Evolutionary conservation across 1,139 yeast species (phyloP).

Genomic region (Spencermartinsiella ligniputridi): DNA sequence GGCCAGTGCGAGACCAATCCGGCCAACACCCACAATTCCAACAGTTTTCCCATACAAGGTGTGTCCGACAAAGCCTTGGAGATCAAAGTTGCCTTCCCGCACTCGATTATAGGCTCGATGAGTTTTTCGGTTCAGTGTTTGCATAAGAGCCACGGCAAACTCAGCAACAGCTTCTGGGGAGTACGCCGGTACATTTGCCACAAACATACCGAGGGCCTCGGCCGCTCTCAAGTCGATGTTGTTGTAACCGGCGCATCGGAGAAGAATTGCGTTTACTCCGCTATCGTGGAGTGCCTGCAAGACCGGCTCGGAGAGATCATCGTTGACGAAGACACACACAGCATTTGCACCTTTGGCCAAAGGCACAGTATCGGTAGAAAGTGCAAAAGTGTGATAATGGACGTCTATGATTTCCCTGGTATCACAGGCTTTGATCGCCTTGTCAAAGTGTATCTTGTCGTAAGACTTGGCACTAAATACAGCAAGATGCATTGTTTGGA

Average conservation of each 20-base stretch:
- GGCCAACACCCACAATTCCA: conserved; percentile 70
- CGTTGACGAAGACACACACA: conserved; percentile 27
- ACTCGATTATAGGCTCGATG: conserved; percentile 25
- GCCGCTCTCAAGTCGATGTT: conserved; percentile 25
- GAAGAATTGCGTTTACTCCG: conserved; percentile 20
- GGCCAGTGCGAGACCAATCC: conserved; percentile 65
- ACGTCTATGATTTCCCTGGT: conserved; percentile 4
- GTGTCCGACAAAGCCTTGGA: conserved; percentile 30
- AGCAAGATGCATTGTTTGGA: conserved; percentile 7
- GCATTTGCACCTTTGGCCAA: conserved; percentile 21
- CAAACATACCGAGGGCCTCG: conserved; percentile 19
- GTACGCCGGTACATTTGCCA: conserved; percentile 28
- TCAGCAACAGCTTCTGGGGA: conserved; percentile 28
- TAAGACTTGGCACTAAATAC: conserved; percentile 12
- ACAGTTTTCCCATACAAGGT: conserved; percentile 50
- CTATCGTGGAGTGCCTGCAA: conserved; percentile 14
- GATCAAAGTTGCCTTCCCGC: conserved; percentile 24
- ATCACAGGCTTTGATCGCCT: neutral
- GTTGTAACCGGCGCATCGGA: conserved; percentile 26
- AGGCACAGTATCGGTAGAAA: conserved; percentile 21
- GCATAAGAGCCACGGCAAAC: conserved; percentile 25
- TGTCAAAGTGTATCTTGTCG: conserved; percentile 7
- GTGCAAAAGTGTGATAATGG: conserved; percentile 18
- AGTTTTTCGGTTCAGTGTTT: conserved; percentile 23
- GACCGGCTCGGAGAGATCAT: conserved; percentile 14